A percentile compares a stretch with the other conserved stretches of the same genome.
Evolutionary conservation across 257 asterid genomes (phyloP).

Genomic region (Nicotiana noctiflora): DNA sequence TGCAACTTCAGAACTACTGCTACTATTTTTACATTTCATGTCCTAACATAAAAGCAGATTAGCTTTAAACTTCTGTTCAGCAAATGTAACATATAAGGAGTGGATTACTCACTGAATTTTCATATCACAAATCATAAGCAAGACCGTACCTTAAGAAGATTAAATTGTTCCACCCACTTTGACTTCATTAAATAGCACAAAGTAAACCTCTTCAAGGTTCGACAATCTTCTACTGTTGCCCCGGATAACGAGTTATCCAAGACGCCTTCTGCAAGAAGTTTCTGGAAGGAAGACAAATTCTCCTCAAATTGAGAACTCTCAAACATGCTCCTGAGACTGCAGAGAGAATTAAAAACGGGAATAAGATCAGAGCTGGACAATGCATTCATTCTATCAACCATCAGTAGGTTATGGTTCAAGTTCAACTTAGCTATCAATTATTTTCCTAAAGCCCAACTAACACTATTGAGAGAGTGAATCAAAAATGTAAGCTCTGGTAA

Average conservation of each 20-base stretch:
- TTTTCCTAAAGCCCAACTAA: background rate
- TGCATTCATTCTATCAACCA: background rate
- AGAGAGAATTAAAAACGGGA: constrained; percentile 4
- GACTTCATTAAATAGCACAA: constrained; percentile 51
- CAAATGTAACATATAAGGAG: background rate
- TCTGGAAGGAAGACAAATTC: constrained; percentile 59
- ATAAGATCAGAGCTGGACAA: background rate
- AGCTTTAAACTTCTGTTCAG: background rate
- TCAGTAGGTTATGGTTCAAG: background rate
- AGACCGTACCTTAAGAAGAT: constrained; percentile 45
- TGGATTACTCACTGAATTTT: background rate
- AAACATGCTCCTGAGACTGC: constrained; percentile 63
- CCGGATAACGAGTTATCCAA: constrained; percentile 52
- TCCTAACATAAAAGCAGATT: constrained; percentile 31
- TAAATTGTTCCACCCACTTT: constrained; percentile 60
- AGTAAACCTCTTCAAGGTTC: constrained; percentile 42
- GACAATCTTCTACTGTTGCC: constrained; percentile 43
- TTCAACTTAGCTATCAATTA: background rate
- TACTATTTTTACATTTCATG: constrained; percentile 33
- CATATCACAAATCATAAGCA: background rate
- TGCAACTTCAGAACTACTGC: constrained; percentile 26
- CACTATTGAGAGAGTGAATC: background rate
- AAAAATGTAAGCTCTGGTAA: background rate
- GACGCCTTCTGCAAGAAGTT: constrained; percentile 61
- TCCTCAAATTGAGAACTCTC: constrained; percentile 54